Percentiles rank a stretch among this genome's conserved stretches.
These are phyloP conservation scores for Raddia distichophylla DNA, from an alignment of 176 grass and related monocot species.

Conservation along the genomic window DNA sequence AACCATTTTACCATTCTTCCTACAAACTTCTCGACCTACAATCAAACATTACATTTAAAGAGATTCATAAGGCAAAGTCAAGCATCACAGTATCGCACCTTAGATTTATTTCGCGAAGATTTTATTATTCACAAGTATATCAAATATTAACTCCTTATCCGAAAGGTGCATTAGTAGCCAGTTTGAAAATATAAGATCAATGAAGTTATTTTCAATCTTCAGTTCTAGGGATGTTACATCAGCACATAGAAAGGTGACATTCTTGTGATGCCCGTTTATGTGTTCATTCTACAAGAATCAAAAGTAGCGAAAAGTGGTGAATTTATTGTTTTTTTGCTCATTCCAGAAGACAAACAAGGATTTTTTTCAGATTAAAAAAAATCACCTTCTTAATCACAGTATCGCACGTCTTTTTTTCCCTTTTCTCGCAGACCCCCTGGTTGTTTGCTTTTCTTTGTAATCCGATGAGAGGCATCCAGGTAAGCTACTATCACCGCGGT, in stretches of 20 bases:
- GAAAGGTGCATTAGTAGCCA: conserved; percentile 97
- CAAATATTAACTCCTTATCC: conserved; percentile 77
- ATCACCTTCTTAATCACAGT: conserved; percentile 94
- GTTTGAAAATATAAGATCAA: conserved; percentile 98
- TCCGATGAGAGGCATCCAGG: no score
- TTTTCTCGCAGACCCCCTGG: no score
- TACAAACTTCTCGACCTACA: conserved; percentile 74
- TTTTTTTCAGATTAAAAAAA: not conserved
- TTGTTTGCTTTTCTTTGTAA: no score
- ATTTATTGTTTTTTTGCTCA: not conserved
- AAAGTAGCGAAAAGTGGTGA: not conserved
- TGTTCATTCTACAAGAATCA: conserved; percentile 74
- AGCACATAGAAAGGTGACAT: conserved; percentile 82
- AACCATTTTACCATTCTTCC: conserved; percentile 83
- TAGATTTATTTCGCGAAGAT: not conserved
- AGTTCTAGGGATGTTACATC: conserved; percentile 83
- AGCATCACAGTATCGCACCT: not conserved
- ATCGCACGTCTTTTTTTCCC: no score
- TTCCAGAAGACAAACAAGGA: conserved; percentile 3
- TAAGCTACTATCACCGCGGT: no score
- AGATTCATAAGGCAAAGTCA: not conserved
- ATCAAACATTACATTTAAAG: not conserved
- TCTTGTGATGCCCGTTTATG: conserved; percentile 82
- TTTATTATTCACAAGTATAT: not conserved
- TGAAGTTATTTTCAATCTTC: conserved; percentile 68